These are phyloP conservation scores for Tetrapisispora taiwanensis DNA, from an alignment of 805 yeast genomes.

Conservation along the genomic window DNA sequence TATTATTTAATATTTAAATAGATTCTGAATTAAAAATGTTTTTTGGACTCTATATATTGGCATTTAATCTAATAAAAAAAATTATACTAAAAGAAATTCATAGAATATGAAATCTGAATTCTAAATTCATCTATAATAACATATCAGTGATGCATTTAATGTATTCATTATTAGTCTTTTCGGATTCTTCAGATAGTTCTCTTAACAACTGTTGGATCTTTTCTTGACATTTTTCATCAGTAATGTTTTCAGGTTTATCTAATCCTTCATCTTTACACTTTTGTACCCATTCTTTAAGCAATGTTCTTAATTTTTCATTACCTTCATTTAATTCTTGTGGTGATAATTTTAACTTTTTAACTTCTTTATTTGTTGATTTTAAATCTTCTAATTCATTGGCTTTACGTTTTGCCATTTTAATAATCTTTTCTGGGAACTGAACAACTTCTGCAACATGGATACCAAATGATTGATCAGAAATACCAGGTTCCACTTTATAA, in stretches of 20 bases:
- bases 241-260: conserved; percentile 14
- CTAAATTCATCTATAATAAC: conserved; percentile 7
- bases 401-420: conserved; percentile 91
- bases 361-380: conserved; percentile 32
- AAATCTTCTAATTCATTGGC: conserved; percentile 75
- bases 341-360: conserved; percentile 42
- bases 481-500: conserved; percentile 93
- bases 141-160: conserved; percentile 15
- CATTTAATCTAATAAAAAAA: too few species aligned
- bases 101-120: too few species aligned
- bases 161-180: conserved; percentile 9
- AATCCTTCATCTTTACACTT: conserved; percentile 30
- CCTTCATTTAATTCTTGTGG: conserved; percentile 43
- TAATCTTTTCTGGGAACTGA: conserved; percentile 80
- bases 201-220: conserved; percentile 18
- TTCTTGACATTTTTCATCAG: conserved; percentile 29
- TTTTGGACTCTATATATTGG: too few species aligned
- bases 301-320: conserved; percentile 36
- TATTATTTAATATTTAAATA: too few species aligned
- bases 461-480: conserved; percentile 92
- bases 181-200: conserved; percentile 9
- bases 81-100: too few species aligned
- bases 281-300: conserved; percentile 46
- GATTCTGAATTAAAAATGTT: too few species aligned
- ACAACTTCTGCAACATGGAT: conserved; percentile 96